Evolutionary conservation across 2,329 filamentous ascomycete species (phyloP), one percentile per base, ranked within the genome.

Genomic region (Fusarium cyanostomum): DNA sequence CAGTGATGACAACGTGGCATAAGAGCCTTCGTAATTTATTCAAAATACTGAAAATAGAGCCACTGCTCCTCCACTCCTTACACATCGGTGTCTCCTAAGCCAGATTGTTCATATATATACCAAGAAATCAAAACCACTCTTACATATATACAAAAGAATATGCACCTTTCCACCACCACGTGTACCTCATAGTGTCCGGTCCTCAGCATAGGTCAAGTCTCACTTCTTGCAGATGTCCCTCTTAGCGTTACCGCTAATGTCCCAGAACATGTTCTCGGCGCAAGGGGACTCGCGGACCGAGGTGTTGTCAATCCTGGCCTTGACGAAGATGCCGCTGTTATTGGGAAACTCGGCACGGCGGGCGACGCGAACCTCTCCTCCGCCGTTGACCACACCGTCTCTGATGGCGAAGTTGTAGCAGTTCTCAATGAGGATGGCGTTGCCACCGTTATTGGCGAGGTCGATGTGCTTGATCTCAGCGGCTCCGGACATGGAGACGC

Each of bases 361-460:
- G 1, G 82, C 72, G 9, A 86, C 62, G 4, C 84, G 76, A 11
- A 86, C 83, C 71, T 86, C 83, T 4, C 84, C 84, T 4, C 84
- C 84, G 2, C 84, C 83, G 26, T 78, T 79, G 28, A 86, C 81
- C 2, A 76, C 83, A 0, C 84, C 84, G 16, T 79, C 79, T 2
- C 69, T 72, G 70, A 86, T 84, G 1, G 74, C 71, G 27, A 86
- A 62, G 50, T 83, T 82, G 72, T 86, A 86, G 76, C 84, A 86
- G 72, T 86, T 86, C 76, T 86, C 84, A 48, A 86, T 81, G 12
- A 86, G 75, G 31, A 86, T 78, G 1, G 84, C 80, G 56, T 86
- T 86, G 68, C 83, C 84, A 2, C 79, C 83, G 50, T 85, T 86
- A 66, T 75, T 73, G 2, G 81, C 77, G 2, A 86, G 74, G 60